Percentiles rank a stretch among this genome's conserved stretches.
phyloP scores from a whole-genome alignment of 2,329 filamentous ascomycete species.

The Alternaria triticina region DNA sequence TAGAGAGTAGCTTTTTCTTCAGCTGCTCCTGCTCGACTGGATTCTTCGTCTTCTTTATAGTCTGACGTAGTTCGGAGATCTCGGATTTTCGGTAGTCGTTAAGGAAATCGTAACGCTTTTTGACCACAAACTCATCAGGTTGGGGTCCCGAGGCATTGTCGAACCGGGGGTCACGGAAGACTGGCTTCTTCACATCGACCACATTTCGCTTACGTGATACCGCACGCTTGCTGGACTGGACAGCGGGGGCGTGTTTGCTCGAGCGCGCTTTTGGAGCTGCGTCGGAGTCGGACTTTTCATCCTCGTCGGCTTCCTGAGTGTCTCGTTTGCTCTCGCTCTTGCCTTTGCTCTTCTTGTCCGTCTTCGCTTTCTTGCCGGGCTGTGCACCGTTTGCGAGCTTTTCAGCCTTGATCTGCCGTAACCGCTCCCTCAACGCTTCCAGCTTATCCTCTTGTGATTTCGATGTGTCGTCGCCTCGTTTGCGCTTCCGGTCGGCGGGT shows the following conservation, averaged over 20 bases:
- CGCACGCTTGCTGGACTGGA: conserved; percentile 80
- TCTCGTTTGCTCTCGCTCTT: conserved; percentile 33
- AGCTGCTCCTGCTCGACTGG: conserved; percentile 70
- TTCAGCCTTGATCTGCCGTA: conserved; percentile 53
- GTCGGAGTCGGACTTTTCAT: conserved; percentile 41
- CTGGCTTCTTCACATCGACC: conserved; percentile 65
- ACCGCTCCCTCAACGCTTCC: conserved; percentile 52
- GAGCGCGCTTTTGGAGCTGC: conserved; percentile 55
- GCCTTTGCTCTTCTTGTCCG: conserved; percentile 16
- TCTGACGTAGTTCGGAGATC: conserved; percentile 73
- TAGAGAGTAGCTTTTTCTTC: conserved; percentile 74
- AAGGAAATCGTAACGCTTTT: conserved; percentile 84
- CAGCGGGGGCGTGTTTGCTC: conserved; percentile 88
- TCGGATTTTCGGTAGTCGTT: conserved; percentile 86
- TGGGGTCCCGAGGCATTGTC: conserved; percentile 66
- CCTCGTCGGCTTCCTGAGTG: conserved; percentile 43
- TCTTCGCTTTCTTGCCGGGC: conserved; percentile 29
- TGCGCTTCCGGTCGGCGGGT: conserved; percentile 48
- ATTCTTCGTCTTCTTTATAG: conserved; percentile 72
- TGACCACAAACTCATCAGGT: conserved; percentile 64
- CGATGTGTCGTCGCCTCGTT: conserved; percentile 48
- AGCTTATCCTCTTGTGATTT: conserved; percentile 55
- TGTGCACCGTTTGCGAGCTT: conserved; percentile 39
- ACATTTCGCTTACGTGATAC: conserved; percentile 83
- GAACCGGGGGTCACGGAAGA: conserved; percentile 84